Evolutionary conservation across 805 yeast genomes (phyloP).

Genomic region (Hanseniaspora jakobsenii): DNA sequence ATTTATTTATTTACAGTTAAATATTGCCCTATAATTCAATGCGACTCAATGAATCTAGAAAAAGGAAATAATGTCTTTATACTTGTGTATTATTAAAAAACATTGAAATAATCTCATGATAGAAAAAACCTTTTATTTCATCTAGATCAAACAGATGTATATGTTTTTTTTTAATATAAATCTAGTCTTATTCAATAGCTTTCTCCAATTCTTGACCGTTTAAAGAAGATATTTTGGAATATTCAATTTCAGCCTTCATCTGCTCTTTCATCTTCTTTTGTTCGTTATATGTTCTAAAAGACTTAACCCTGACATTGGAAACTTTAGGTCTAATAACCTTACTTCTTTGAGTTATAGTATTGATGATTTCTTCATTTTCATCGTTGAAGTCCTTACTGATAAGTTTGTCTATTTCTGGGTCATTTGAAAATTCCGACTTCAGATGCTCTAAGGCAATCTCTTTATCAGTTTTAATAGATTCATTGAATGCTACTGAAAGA

Average conservation of each 20-base stretch:
- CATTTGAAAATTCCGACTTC: slow-evolving; percentile 25
- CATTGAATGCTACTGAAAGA: slow-evolving; percentile 38
- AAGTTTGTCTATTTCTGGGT: slow-evolving; percentile 19
- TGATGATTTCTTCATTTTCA: slow-evolving; percentile 15
- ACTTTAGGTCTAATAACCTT: slow-evolving; percentile 7
- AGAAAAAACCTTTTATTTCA: too few species aligned
- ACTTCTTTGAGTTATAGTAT: slow-evolving; percentile 5
- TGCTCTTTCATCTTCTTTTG: slow-evolving; percentile 4
- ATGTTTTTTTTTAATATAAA: too few species aligned
- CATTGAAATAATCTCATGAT: too few species aligned
- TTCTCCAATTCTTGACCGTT: too few species aligned
- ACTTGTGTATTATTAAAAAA: too few species aligned
- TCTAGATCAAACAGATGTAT: too few species aligned
- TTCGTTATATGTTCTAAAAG: slow-evolving; percentile 6
- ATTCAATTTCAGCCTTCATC: slow-evolving; percentile 5
- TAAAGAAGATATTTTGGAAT: neutral
- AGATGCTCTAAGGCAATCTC: slow-evolving; percentile 39
- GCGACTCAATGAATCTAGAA: too few species aligned
- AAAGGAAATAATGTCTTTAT: too few species aligned
- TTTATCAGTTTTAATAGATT: slow-evolving; percentile 34
- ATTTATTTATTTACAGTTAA: too few species aligned
- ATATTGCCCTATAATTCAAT: too few species aligned
- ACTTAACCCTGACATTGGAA: slow-evolving; percentile 13
- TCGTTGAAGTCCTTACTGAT: neutral
- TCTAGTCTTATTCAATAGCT: too few species aligned